Base-by-base conservation (phyloP, 2,329 filamentous ascomycete genomes). In the Ceratocystiopsis brevicomis region DNA sequence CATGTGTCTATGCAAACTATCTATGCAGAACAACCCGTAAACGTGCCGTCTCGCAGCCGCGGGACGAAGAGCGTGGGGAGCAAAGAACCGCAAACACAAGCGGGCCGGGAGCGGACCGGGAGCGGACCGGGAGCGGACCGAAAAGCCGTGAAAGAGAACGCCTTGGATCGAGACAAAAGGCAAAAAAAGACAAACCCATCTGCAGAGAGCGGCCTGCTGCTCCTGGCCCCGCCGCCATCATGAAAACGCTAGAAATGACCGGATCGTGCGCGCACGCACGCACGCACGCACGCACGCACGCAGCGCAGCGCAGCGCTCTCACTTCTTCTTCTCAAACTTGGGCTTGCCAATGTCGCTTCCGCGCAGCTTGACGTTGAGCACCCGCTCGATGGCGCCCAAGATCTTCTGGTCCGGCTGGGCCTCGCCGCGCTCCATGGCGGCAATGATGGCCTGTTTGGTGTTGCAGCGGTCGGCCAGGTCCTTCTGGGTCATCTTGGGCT, bases 401-500 rank as follows among this genome's bases (percentile, higher is more conserved):
- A 92, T 66, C 68, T 87, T 86, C 64, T 92, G 86, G 65, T 93
- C 86, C 45, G 81, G 87, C 39, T 72, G 56, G 45, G 77, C 86
- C 53, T 67, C 73, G 53, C 81, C 86, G 52, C 78, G 73, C 76
- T 96, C 88, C 56, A 93, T 86, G 54, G 86, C 78, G 56, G 80
- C 81, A 50, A 96, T 71, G 52, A 90, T 68, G 51, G 75, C 72
- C 42, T 79, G 75, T 37, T 83, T 88, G 48, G 81, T 86, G 69
- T 93, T 93, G 70, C 82, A 87, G 66, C 85, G 85, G 51, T 80
- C 85, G 48, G 87, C 88, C 37, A 79, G 67, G 52, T 78, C 73
- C 63, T 92, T 92, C 65, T 96, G 90, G 45, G 87, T 92, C 84
- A 96, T 88, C 68, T 93, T 90, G 63, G 87, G 86, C 63, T 81